Percentiles rank a stretch among this genome's conserved stretches.
phyloP scores from a whole-genome alignment of 2,329 filamentous ascomycete species.

The Alternaria sp. region DNA sequence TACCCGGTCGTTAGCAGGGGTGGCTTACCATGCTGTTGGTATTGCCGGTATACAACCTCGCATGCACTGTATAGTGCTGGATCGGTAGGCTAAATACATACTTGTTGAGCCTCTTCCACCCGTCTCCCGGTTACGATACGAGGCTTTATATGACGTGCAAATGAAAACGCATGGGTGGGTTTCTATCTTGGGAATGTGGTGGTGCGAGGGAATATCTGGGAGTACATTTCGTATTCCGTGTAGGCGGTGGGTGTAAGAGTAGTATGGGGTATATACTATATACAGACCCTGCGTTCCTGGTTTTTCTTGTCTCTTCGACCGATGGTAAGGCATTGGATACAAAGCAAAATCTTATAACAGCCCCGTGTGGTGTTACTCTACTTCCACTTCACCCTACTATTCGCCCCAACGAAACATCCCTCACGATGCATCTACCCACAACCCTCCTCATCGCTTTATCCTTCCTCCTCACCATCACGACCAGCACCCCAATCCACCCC shows the following conservation, averaged over 20 bases:
- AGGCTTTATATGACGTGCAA: conserved; percentile 4
- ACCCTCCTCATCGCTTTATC: background rate
- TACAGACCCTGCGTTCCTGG: background rate
- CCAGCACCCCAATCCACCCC: background rate
- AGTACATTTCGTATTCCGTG: background rate
- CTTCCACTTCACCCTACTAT: too few relatives aligned
- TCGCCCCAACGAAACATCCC: background rate
- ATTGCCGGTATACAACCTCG: conserved; percentile 1
- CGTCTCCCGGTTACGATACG: background rate
- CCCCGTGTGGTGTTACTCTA: background rate
- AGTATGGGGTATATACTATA: background rate
- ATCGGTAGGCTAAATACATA: background rate
- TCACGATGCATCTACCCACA: background rate
- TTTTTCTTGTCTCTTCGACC: background rate
- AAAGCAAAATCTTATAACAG: background rate
- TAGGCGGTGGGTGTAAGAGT: background rate
- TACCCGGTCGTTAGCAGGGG: background rate
- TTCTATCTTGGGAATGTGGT: background rate
- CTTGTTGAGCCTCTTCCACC: background rate
- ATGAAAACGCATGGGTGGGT: conserved; percentile 4
- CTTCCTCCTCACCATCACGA: background rate
- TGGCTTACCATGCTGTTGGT: conserved; percentile 5
- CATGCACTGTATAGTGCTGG: background rate
- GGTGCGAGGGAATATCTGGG: background rate
- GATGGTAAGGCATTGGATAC: background rate